Evolutionary conservation across 164 flowering plant species (phyloP), one percentile per base, ranked within the genome.

Genomic region (Cinnamomum micranthum): DNA sequence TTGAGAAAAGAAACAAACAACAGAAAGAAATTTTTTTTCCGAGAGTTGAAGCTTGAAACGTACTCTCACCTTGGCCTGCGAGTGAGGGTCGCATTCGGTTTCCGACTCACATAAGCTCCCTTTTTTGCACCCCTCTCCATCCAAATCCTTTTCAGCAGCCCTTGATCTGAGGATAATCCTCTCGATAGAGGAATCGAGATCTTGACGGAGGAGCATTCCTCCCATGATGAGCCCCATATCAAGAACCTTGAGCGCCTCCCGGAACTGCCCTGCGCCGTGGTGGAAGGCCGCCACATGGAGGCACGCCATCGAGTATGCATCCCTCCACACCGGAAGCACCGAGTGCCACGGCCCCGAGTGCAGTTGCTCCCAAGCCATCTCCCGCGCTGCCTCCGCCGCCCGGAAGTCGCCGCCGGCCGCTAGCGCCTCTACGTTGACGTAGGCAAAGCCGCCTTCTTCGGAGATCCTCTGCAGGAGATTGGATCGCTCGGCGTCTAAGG

Each of bases 301-400:
- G 81, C 97, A 95, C 31, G 98, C 90, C 96, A 93, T 88, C 7
- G 98, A 86, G 80, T 91, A 95, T 51, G 98, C 99, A 71, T 95
- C 97, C 20, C 98, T 84, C 98, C 97, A 95, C 1, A 88, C 83
- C 0, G 95, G 94, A 1, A 87, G 77, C n/a, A 94, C 95, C 0
- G 95, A 88, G 84, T 90, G 88, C 98, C 99, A 92, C 1, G 98
- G 99, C 2, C 99, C 97, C 0, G 92, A 90, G 81, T 94, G 99
- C 14, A 95, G 93, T 82, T 94, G 99, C 88, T 95, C 99, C 99
- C 97, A 95, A 25, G 97, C 98, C 94, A 94, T 91, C 82, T 95
- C 99, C 3, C 85, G 75, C 62, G 97, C 92, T 27, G 88, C 90
- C 89, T 95, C 99, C 50, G 99, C 97, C 55, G 97, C 95, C 6